These are phyloP conservation scores for Malus sieversii DNA, from an alignment of 306 rosid genomes.

Conservation along the genomic window DNA sequence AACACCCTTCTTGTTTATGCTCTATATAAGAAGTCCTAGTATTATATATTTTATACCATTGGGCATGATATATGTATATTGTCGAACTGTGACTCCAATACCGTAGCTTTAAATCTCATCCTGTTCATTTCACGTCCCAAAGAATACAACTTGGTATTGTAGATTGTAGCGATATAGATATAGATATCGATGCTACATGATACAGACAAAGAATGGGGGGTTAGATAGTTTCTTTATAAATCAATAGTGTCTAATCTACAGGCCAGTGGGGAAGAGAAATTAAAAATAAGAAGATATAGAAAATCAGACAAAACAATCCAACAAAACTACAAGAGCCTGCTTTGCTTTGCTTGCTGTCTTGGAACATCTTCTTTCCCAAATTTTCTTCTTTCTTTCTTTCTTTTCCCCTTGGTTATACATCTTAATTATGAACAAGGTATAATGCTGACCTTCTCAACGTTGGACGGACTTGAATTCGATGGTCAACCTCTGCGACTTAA, in stretches of 20 bases:
- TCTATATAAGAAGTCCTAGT: no score
- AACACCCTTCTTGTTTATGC: no score
- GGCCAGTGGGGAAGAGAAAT: neutral
- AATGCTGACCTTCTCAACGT: neutral
- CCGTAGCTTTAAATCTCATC: no score
- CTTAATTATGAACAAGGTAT: conserved; percentile 13
- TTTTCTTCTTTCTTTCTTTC: neutral
- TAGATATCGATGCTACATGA: no score
- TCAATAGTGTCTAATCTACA: neutral
- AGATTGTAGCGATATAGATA: no score
- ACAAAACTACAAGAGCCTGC: conserved; percentile 6
- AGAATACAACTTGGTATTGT: no score
- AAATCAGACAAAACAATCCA: neutral
- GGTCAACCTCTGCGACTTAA: neutral
- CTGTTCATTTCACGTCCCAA: no score
- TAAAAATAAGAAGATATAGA: neutral
- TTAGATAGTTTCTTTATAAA: neutral
- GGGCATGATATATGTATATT: no score
- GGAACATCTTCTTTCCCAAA: conserved; percentile 10
- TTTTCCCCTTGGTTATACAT: conserved; percentile 5
- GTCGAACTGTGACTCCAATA: no score
- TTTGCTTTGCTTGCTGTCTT: conserved; percentile 2
- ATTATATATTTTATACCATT: no score
- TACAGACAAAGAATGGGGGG: no score
- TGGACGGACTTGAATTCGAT: neutral